A percentile compares a stretch with the other conserved stretches of the same genome.
These are phyloP conservation scores for Plasmodium vivax DNA, from an alignment of 169 alveolate genomes.

Conservation along the genomic window DNA sequence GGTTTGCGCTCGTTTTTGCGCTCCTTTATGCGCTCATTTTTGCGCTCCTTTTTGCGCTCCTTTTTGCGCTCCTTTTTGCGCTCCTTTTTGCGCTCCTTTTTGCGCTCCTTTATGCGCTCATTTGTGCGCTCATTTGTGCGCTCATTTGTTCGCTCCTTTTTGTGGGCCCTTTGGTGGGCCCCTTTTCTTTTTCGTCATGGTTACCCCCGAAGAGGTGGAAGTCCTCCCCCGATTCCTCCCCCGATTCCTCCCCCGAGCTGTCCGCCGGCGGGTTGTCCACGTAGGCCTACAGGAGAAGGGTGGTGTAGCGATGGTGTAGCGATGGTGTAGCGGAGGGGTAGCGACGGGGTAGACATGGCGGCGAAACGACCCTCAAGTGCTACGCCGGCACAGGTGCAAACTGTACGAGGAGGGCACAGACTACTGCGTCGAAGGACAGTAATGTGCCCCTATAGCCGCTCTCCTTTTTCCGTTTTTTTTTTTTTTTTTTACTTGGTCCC, in stretches of 20 bases:
- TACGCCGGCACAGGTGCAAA: background rate
- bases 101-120: background rate
- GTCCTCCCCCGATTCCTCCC: conserved; percentile 10
- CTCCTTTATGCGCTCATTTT: too few relatives aligned
- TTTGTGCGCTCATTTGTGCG: too few relatives aligned
- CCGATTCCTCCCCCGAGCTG: background rate
- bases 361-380: background rate
- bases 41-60: background rate
- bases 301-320: background rate
- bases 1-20: background rate
- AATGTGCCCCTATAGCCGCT: background rate
- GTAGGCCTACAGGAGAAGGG: conserved; percentile 1
- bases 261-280: background rate
- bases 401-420: background rate
- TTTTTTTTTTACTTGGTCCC: conserved; percentile 14
- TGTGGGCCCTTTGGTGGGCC: background rate
- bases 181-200: background rate
- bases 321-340: too few relatives aligned
- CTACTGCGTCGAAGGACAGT: background rate
- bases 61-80: background rate
- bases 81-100: background rate
- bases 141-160: background rate
- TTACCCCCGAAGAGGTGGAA: conserved; percentile 49
- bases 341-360: too few relatives aligned
- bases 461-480: background rate